phyloP scores from a whole-genome alignment of 2,329 filamentous ascomycete genomes.

The Arthrocladium fulminans region DNA sequence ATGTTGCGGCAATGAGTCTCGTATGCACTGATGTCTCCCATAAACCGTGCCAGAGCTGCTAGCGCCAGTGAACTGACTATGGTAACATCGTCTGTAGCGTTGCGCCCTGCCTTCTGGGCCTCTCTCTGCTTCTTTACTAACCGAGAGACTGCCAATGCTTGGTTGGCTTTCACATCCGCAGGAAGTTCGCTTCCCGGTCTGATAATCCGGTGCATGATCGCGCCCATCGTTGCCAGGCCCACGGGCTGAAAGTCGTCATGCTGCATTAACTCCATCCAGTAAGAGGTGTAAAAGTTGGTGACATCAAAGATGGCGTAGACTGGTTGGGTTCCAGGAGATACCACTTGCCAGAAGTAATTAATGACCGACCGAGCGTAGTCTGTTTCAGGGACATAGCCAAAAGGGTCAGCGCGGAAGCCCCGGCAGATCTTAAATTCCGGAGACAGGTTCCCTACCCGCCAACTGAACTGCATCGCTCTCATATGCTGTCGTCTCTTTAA shows the following conservation, averaged over 20 bases:
- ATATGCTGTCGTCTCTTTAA: slow-evolving; percentile 3
- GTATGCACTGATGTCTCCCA: slow-evolving; percentile 2
- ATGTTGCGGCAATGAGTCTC: slow-evolving; percentile 1
- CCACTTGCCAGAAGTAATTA: slow-evolving; percentile 5
- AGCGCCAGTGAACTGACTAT: slow-evolving; percentile 4
- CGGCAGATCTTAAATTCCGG: background rate
- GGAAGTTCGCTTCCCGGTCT: background rate
- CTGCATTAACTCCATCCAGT: slow-evolving; percentile 8
- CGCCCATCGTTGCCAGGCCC: slow-evolving; percentile 7
- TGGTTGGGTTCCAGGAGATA: slow-evolving; percentile 5
- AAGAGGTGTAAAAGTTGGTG: slow-evolving; percentile 7
- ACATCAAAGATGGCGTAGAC: slow-evolving; percentile 10
- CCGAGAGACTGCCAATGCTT: slow-evolving; percentile 1
- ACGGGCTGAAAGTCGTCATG: slow-evolving; percentile 1
- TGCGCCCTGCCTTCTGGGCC: background rate
- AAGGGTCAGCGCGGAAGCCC: slow-evolving; percentile 3
- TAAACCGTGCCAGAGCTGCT: slow-evolving; percentile 5
- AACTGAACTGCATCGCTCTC: slow-evolving; percentile 9
- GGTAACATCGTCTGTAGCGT: background rate
- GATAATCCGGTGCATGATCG: slow-evolving; percentile 1
- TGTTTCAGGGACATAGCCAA: background rate
- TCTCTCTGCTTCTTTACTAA: background rate
- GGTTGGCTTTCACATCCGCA: background rate
- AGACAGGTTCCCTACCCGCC: slow-evolving; percentile 4
- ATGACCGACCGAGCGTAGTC: background rate